These are phyloP conservation scores for Cercospora sojina DNA, from an alignment of 2,329 filamentous ascomycete genomes.

Conservation along the genomic window DNA sequence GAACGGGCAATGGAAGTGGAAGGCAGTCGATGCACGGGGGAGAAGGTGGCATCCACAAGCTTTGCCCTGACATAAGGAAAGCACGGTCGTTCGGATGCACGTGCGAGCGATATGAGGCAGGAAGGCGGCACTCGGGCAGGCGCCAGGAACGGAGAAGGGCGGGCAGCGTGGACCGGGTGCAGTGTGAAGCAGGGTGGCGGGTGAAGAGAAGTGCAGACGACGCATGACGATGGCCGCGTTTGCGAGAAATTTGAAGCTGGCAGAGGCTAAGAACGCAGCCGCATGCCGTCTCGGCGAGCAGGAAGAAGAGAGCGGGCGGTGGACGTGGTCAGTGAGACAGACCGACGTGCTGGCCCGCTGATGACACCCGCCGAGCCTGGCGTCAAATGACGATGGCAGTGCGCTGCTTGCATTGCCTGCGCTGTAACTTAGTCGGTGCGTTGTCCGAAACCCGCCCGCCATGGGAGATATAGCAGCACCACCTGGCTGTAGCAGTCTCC, in stretches of 20 bases:
- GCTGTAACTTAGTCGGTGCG: not conserved
- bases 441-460: not conserved
- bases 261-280: not conserved
- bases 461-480: not conserved
- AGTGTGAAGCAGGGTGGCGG: not conserved
- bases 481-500: not conserved
- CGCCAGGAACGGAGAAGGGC: not conserved
- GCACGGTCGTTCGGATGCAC: not conserved
- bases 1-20: not conserved
- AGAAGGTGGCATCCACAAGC: conserved; percentile 10
- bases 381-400: not conserved
- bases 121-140: not conserved
- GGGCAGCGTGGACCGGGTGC: not conserved
- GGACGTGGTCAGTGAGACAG: not conserved
- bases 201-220: not conserved
- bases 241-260: not conserved
- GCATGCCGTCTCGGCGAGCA: conserved; percentile 1
- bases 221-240: not conserved
- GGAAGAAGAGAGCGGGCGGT: not conserved
- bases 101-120: not conserved
- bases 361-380: not conserved
- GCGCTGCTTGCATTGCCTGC: not conserved
- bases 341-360: not conserved
- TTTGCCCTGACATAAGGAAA: conserved; percentile 10
- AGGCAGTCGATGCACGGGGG: not conserved